Evolutionary conservation across 2,329 filamentous ascomycete genomes (phyloP), one percentile per base, ranked within the genome.

Genomic region (Emergomyces pasteurianus): DNA sequence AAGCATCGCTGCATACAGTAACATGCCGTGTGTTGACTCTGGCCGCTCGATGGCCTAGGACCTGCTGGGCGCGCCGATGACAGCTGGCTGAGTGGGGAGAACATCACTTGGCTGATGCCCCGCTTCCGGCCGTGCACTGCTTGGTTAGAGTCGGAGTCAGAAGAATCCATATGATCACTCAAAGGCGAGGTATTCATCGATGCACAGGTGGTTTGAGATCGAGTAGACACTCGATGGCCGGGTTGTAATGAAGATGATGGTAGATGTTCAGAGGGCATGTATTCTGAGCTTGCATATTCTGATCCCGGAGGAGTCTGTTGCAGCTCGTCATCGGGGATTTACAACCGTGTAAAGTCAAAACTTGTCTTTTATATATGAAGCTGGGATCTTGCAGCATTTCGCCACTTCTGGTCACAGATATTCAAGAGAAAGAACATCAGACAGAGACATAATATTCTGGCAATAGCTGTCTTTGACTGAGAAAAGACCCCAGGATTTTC

Each of bases 381-480:
- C n/a, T n/a, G 66, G 67, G 42, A 57, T n/a, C 49, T 57, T 46
- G 60, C 56, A 18, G 16, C 36, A 62, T 68, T 66, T 28, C 68
- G 61, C 67, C 65, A 71, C 7, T 63, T 61, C 28, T 70, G 65
- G 26, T 61, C 62, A 16, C 67, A 67, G 2, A 58, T 2, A 23
- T 58, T 21, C 5, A 65, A 68, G 21, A 50, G 42, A 57, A 63
- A 69, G 36, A 61, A 61, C 67, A 70, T 68, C 31, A 70, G 61
- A 62, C 63, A 67, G 3, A 69, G 62, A n/a, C n/a, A n/a, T n/a
- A n/a, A n/a, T n/a, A n/a, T n/a, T n/a, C n/a, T n/a, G n/a, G n/a
- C n/a, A n/a, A n/a, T n/a, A n/a, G n/a, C n/a, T n/a, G n/a, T n/a
- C n/a, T n/a, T n/a, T n/a, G n/a, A n/a, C n/a, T n/a, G n/a, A n/a